These are phyloP conservation scores for Conidiobolus incongruus DNA, from an alignment of 371 early-diverging fungal species.

Conservation along the genomic window DNA sequence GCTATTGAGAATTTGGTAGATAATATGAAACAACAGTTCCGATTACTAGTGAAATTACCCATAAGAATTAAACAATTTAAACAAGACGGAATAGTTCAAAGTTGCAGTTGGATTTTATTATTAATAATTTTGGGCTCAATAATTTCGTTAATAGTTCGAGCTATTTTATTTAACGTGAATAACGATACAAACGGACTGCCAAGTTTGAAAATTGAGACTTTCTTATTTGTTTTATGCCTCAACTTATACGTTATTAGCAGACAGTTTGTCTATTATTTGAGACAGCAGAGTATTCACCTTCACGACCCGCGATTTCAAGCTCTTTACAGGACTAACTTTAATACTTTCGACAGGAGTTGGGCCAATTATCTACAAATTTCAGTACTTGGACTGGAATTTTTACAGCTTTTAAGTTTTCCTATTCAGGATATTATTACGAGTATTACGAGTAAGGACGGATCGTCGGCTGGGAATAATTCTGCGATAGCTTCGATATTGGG, in stretches of 20 bases:
- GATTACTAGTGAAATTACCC: background rate
- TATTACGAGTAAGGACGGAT: constrained; percentile 5
- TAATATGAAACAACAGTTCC: background rate
- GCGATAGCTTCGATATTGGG: constrained; percentile 8
- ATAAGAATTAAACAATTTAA: background rate
- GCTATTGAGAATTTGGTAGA: constrained; percentile 1
- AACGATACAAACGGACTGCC: background rate
- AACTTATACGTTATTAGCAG: constrained; percentile 16
- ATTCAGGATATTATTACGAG: constrained; percentile 13
- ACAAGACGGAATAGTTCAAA: background rate
- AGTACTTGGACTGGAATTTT: constrained; percentile 14
- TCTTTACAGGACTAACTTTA: constrained; percentile 11
- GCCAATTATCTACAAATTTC: constrained; percentile 14
- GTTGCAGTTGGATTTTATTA: background rate
- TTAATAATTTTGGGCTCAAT: background rate
- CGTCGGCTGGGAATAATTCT: background rate
- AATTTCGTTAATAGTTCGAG: background rate
- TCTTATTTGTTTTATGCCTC: constrained; percentile 11
- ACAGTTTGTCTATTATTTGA: constrained; percentile 16
- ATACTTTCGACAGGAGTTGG: constrained; percentile 11
- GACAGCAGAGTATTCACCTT: constrained; percentile 9
- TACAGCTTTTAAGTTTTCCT: constrained; percentile 18
- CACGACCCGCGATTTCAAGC: constrained; percentile 15
- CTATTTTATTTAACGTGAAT: background rate
- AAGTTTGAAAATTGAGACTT: constrained; percentile 6